These are phyloP conservation scores for Saccharomycopsis microspora DNA, from an alignment of 805 yeast genomes.

Conservation along the genomic window DNA sequence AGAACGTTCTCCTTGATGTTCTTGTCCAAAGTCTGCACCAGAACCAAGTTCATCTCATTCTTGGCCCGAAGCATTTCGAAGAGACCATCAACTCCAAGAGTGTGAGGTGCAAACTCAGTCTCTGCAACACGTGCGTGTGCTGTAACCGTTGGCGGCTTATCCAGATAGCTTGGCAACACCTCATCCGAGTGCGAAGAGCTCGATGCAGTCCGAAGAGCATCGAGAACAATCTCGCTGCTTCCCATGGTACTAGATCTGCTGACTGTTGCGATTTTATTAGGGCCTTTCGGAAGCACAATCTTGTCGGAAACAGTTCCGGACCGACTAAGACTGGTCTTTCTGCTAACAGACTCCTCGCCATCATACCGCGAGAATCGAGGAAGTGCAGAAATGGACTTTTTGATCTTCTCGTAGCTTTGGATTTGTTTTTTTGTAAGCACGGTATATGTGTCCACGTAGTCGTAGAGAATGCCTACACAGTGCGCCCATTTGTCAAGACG, in stretches of 20 bases:
- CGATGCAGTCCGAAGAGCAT: conserved; percentile 7
- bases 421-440: conserved; percentile 12
- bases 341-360: conserved; percentile 1
- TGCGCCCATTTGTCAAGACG: conserved; percentile 14
- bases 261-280: background rate
- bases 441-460: conserved; percentile 15
- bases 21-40: conserved; percentile 11
- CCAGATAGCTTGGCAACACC: conserved; percentile 9
- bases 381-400: conserved; percentile 13
- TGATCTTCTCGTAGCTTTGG: conserved; percentile 15
- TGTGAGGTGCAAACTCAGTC: conserved; percentile 12
- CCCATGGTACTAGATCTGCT: conserved; percentile 16
- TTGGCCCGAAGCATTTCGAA: conserved; percentile 14
- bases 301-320: conserved; percentile 1
- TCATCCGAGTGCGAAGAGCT: background rate
- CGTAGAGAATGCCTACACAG: conserved; percentile 11
- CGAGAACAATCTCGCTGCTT: conserved; percentile 15
- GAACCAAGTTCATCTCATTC: conserved; percentile 13
- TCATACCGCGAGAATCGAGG: conserved; percentile 15
- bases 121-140: background rate
- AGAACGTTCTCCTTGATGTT: conserved; percentile 12
- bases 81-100: conserved; percentile 16
- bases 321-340: background rate
- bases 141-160: background rate
- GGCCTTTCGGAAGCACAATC: conserved; percentile 7